phyloP scores from a whole-genome alignment of 2,329 filamentous ascomycete species.

The Canariomyces notabilis region DNA sequence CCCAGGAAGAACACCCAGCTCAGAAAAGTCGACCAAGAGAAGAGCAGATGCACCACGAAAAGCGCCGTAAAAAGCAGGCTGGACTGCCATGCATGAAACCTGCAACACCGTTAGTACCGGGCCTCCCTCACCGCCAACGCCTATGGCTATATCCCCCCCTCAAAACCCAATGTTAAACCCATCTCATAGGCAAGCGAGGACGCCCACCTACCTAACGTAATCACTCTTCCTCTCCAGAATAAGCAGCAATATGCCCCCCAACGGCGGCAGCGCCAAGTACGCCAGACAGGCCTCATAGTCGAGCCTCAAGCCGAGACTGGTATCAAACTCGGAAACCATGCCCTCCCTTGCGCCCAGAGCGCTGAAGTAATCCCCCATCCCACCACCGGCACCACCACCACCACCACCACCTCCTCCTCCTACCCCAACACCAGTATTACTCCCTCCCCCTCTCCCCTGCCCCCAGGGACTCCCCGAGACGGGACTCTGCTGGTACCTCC shows the following conservation, averaged over 20 bases:
- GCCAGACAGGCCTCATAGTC: conserved; percentile 89
- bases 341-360: conserved; percentile 47
- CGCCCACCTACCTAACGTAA: conserved; percentile 70
- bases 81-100: conserved; percentile 96
- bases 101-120: conserved; percentile 33
- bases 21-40: conserved; percentile 78
- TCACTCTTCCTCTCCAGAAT: conserved; percentile 92
- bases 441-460: conserved; percentile 16
- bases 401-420: conserved; percentile 22
- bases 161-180: too few relatives aligned
- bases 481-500: conserved; percentile 29
- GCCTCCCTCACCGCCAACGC: too few relatives aligned
- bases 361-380: conserved; percentile 36
- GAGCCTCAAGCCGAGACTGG: conserved; percentile 77
- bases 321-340: conserved; percentile 76
- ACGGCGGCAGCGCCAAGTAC: conserved; percentile 78
- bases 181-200: not conserved
- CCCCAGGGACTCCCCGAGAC: conserved; percentile 8
- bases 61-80: conserved; percentile 72
- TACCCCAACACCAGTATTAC: conserved; percentile 6
- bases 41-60: conserved; percentile 75
- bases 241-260: conserved; percentile 78
- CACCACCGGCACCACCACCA: too few relatives aligned
- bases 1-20: conserved; percentile 76
- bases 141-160: too few relatives aligned